Evolutionary conservation across 1,284 basidiomycete genomes (phyloP).

Genomic region (Ceratobasidium sp.): DNA sequence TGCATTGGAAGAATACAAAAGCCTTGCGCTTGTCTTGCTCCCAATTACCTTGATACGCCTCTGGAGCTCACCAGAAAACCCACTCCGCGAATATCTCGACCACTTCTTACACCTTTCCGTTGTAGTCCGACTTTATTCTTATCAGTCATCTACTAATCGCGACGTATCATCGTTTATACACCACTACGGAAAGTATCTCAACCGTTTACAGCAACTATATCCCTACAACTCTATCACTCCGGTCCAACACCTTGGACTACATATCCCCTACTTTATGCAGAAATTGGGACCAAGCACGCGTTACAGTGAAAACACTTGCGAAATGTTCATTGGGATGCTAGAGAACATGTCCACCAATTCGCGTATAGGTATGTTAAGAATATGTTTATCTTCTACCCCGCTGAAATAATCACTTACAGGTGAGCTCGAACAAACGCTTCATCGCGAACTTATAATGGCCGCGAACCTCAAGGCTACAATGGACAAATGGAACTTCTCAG

Average conservation of each 20-base stretch:
- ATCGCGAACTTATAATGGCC: not conserved
- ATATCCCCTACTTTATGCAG: constrained; percentile 28
- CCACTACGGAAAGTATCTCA: constrained; percentile 5
- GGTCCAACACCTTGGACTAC: constrained; percentile 34
- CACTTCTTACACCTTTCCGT: constrained; percentile 30
- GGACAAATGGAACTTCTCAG: not conserved
- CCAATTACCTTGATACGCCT: constrained; percentile 44
- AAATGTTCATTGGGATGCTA: constrained; percentile 44
- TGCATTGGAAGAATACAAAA: constrained; percentile 49
- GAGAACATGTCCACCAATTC: constrained; percentile 30
- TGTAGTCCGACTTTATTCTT: constrained; percentile 11
- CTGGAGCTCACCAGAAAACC: not conserved
- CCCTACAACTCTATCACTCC: constrained; percentile 12
- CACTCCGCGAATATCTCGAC: not conserved
- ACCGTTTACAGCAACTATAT: constrained; percentile 10
- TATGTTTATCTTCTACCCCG: not conserved
- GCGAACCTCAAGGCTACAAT: constrained; percentile 6
- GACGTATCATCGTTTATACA: not conserved
- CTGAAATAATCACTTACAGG: not conserved
- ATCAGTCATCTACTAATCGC: not conserved
- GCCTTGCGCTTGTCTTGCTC: constrained; percentile 43
- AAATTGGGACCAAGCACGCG: constrained; percentile 33
- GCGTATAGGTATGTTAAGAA: constrained; percentile 27
- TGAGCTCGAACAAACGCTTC: constrained; percentile 26
- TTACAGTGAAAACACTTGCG: constrained; percentile 29